A percentile compares a stretch with the other conserved stretches of the same genome.
These are phyloP conservation scores for Xylaria palmicola DNA, from an alignment of 495 filamentous ascomycete species.

Conservation along the genomic window DNA sequence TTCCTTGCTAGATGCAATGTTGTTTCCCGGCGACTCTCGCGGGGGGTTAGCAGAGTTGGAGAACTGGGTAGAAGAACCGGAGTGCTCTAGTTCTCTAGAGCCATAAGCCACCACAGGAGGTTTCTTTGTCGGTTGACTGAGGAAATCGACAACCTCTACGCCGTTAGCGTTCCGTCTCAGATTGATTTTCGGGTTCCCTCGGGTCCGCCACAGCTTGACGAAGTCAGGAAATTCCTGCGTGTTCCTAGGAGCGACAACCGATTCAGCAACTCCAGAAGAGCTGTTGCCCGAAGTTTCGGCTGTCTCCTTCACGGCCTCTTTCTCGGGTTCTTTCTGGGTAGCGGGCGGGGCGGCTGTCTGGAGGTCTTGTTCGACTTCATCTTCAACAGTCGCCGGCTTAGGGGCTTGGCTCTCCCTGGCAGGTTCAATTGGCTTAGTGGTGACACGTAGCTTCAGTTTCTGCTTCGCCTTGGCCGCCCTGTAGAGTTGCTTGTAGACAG, in stretches of 20 bases:
- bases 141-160: conserved; percentile 26
- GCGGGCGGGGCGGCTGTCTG: not conserved
- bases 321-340: not conserved
- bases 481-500: conserved; percentile 94
- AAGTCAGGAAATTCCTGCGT: conserved; percentile 24
- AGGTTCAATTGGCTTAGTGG: conserved; percentile 27
- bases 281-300: not conserved
- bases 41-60: no score
- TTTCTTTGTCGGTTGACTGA: no score
- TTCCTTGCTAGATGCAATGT: no score
- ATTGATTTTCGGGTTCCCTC: conserved; percentile 26
- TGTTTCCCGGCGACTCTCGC: no score
- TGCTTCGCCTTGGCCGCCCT: conserved; percentile 97
- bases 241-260: conserved; percentile 21
- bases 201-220: conserved; percentile 23
- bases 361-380: conserved; percentile 31
- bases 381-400: conserved; percentile 45
- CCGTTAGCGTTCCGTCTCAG: conserved; percentile 21
- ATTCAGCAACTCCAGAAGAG: conserved; percentile 2
- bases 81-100: no score
- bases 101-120: no score
- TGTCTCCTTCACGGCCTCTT: conserved; percentile 13
- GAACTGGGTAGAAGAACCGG: no score
- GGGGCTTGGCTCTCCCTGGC: conserved; percentile 29
- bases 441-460: conserved; percentile 89